A percentile compares a stretch with the other conserved stretches of the same genome.
These are phyloP conservation scores for Neospora caninum DNA, from an alignment of 169 alveolate species.

Conservation along the genomic window DNA sequence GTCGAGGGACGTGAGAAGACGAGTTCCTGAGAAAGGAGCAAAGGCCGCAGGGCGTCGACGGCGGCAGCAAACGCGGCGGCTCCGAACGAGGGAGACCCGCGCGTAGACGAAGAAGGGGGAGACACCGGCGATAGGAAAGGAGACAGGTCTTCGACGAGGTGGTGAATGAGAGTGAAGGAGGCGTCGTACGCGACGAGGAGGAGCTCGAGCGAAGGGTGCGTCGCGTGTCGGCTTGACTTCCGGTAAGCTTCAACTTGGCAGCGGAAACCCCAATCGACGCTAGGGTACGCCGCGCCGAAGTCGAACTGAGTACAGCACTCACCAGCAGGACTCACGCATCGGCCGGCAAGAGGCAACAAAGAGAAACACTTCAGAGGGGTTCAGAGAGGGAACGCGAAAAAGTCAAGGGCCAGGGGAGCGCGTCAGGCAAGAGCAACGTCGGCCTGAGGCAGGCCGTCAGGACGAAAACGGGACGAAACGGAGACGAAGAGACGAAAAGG, in stretches of 20 bases:
- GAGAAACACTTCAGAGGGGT: not conserved
- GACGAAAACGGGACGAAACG: no score
- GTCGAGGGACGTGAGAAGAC: not conserved
- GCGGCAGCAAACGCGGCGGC: not conserved
- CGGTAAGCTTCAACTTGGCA: constrained; percentile 14
- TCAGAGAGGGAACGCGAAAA: not conserved
- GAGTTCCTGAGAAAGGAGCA: not conserved
- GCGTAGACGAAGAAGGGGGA: not conserved
- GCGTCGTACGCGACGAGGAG: constrained; percentile 3
- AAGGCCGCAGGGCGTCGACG: not conserved
- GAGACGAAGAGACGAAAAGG: no score
- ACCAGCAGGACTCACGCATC: not conserved
- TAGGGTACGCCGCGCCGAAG: constrained; percentile 2
- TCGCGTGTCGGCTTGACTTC: not conserved
- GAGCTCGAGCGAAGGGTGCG: constrained; percentile 13
- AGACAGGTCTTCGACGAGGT: constrained; percentile 3
- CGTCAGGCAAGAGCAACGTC: no score
- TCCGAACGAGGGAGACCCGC: not conserved
- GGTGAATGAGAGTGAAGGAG: not conserved
- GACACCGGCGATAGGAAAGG: not conserved
- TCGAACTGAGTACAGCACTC: constrained; percentile 54
- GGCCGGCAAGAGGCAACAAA: not conserved
- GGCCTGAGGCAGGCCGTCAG: no score
- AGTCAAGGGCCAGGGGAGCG: no score
- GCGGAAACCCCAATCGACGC: constrained; percentile 30